Conservation (phyloP, 2,329 filamentous ascomycete genomes). For the Monilinia aucupariae region DNA sequence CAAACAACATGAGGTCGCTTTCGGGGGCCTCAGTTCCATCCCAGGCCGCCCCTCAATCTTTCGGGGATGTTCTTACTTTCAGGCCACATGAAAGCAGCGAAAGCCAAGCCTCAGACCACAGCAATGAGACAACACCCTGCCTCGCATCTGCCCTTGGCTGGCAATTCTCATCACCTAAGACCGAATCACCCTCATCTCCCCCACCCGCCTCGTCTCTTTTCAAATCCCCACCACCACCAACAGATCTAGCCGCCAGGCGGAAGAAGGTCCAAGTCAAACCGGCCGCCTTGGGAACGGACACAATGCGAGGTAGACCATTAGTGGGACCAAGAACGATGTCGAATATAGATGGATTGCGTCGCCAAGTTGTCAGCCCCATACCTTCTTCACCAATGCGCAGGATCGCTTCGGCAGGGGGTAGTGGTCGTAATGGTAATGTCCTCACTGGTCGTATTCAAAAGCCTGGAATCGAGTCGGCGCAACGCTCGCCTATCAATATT, state of each 20-base stretch:
- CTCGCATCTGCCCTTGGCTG: constrained; percentile 19
- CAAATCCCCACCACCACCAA: constrained; percentile 32
- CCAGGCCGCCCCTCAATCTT: constrained; percentile 22
- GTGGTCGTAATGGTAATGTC: constrained; percentile 26
- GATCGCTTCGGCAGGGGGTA: constrained; percentile 32
- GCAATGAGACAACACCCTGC: constrained; percentile 17
- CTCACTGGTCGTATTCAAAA: constrained; percentile 32
- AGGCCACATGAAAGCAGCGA: constrained; percentile 20
- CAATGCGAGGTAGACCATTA: constrained; percentile 25
- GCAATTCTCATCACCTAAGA: constrained; percentile 24
- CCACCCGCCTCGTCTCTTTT: constrained; percentile 29
- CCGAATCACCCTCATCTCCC: constrained; percentile 23
- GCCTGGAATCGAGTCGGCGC: constrained; percentile 30
- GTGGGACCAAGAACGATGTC: constrained; percentile 33
- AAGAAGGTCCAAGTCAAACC: constrained; percentile 34
- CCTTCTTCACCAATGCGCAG: constrained; percentile 34
- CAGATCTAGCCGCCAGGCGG: constrained; percentile 32
- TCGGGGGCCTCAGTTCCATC: constrained; percentile 26
- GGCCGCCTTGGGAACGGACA: constrained; percentile 30
- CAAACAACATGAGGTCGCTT: constrained; percentile 13
- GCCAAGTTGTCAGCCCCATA: constrained; percentile 28
- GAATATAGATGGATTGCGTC: constrained; percentile 32
- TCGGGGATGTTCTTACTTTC: constrained; percentile 17
- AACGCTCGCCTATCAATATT: constrained; percentile 33
- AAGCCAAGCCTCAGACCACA: constrained; percentile 25